Percentiles rank a stretch among this genome's conserved stretches.
phyloP scores from a whole-genome alignment of 2,329 filamentous ascomycete genomes.

The Colletotrichum euphorbiae region DNA sequence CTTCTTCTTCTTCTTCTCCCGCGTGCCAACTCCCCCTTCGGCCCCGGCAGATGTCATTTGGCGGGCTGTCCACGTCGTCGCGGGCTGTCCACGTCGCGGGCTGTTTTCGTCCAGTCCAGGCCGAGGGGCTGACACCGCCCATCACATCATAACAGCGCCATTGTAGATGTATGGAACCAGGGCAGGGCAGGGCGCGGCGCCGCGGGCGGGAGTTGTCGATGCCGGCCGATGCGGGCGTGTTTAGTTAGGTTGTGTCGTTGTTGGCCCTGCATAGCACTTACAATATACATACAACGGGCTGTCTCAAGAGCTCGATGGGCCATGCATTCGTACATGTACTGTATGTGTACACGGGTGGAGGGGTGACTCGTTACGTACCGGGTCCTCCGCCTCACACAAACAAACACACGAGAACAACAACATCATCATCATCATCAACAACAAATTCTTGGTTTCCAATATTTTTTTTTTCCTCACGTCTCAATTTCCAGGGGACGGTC shows the following conservation, averaged over 20 bases:
- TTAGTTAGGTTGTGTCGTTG: not conserved
- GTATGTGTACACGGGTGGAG: not conserved
- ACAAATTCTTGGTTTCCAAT: not conserved
- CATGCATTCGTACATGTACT: not conserved
- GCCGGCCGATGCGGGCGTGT: slow-evolving; percentile 2
- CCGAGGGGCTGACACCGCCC: slow-evolving; percentile 33
- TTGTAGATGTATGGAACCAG: not conserved
- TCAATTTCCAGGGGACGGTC: not conserved
- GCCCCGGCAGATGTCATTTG: slow-evolving; percentile 34
- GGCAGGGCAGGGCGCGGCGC: not conserved
- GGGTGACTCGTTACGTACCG: not conserved
- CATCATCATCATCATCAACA: not conserved
- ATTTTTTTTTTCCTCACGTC: not conserved
- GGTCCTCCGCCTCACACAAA: not conserved
- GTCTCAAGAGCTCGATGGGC: not conserved
- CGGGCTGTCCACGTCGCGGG: slow-evolving; percentile 36
- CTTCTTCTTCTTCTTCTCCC: no score
- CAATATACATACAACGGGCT: not conserved
- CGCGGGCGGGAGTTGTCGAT: not conserved
- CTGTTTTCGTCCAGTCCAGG: slow-evolving; percentile 34
- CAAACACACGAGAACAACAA: not conserved
- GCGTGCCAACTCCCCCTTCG: no score
- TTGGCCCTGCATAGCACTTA: slow-evolving; percentile 4
- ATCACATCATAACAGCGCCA: slow-evolving; percentile 23
- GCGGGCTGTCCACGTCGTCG: slow-evolving; percentile 34